phyloP scores from a whole-genome alignment of 345 rosid species.

The Citrus sp. region DNA sequence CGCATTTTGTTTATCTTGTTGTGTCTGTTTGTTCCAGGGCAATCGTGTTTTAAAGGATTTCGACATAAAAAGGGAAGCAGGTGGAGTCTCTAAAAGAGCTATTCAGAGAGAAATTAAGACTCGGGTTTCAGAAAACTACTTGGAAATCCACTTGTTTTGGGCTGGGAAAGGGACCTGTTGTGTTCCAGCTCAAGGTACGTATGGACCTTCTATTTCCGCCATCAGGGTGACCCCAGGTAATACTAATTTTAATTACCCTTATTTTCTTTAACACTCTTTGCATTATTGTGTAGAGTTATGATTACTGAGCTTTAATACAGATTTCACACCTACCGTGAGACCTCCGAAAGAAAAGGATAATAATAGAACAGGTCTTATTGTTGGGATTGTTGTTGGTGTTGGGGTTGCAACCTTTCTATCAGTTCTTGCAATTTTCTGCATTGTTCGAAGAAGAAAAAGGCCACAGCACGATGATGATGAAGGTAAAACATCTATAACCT shows the following conservation, averaged over 20 bases:
- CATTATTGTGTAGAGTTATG: conserved; percentile 10
- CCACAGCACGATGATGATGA: conserved; percentile 39
- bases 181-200: conserved; percentile 31
- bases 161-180: conserved; percentile 46
- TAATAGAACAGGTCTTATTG: conserved; percentile 38
- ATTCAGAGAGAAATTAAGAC: conserved; percentile 19
- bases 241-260: background rate
- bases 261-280: background rate
- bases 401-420: conserved; percentile 35
- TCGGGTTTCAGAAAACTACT: conserved; percentile 30
- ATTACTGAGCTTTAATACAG: conserved; percentile 32
- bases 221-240: conserved; percentile 63
- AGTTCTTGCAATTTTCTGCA: conserved; percentile 26
- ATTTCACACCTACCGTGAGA: conserved; percentile 60
- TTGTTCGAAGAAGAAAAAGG: conserved; percentile 39
- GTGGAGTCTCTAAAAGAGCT: conserved; percentile 25
- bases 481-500: conserved; percentile 36
- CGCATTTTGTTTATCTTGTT: background rate
- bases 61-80: conserved; percentile 37
- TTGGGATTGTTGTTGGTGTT: conserved; percentile 54
- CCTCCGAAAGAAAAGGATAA: conserved; percentile 36
- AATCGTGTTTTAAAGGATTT: conserved; percentile 45
- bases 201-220: conserved; percentile 46
- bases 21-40: conserved; percentile 35
- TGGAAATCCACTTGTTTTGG: conserved; percentile 45